A percentile compares a stretch with the other conserved stretches of the same genome.
These are phyloP conservation scores for Pugionium cornutum DNA, from an alignment of 345 rosid species.

Conservation along the genomic window DNA sequence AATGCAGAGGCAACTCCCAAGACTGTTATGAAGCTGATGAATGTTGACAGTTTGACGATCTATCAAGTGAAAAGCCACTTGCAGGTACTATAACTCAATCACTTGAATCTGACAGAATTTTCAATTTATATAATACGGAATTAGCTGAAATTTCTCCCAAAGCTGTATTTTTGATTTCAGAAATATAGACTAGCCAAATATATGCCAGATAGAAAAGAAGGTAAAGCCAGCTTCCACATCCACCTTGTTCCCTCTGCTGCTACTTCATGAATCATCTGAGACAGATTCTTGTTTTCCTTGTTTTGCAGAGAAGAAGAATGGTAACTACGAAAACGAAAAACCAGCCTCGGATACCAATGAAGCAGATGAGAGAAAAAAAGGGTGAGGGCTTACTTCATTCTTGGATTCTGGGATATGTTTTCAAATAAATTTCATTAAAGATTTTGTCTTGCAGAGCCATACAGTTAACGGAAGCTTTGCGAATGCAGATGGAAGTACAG, in stretches of 20 bases:
- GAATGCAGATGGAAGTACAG: slow-evolving; percentile 74
- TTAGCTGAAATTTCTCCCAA: not conserved
- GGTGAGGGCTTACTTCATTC: slow-evolving; percentile 37
- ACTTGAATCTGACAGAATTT: not conserved
- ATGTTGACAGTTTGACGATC: slow-evolving; percentile 73
- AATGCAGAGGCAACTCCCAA: slow-evolving; percentile 76
- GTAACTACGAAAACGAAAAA: slow-evolving; percentile 56
- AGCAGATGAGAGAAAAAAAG: slow-evolving; percentile 51
- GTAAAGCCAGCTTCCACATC: slow-evolving; percentile 37
- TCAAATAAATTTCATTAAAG: not conserved
- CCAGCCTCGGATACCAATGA: slow-evolving; percentile 43
- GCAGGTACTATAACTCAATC: slow-evolving; percentile 48
- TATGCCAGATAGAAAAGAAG: slow-evolving; percentile 77
- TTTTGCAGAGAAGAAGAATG: slow-evolving; percentile 49
- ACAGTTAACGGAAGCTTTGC: slow-evolving; percentile 54
- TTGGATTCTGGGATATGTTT: not conserved
- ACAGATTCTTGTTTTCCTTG: not conserved
- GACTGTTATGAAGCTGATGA: slow-evolving; percentile 77
- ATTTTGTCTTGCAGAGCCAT: slow-evolving; percentile 30
- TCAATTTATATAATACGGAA: not conserved
- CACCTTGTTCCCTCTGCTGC: not conserved
- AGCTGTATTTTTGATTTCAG: slow-evolving; percentile 36
- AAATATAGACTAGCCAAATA: slow-evolving; percentile 83
- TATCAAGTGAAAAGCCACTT: slow-evolving; percentile 88
- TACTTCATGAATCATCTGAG: not conserved